Base-by-base conservation (phyloP, 176 grass and related monocot genomes). In the Chrysopogon serrulatus region DNA sequence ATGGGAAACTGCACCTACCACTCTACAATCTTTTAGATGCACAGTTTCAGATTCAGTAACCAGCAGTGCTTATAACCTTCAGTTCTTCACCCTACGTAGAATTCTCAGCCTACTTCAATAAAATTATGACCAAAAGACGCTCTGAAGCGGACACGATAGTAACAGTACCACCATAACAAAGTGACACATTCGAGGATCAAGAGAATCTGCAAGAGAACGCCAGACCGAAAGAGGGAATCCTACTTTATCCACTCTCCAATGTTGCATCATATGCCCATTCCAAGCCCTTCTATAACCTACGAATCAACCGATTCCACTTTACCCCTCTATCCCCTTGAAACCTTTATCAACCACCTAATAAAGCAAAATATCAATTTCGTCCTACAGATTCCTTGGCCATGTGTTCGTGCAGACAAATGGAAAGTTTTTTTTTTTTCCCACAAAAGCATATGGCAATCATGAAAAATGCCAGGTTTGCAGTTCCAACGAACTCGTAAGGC, bases 381-480 rank as follows among this genome's bases (percentile, higher is more conserved):
- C 40, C 79, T 85, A 86, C 56, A 86, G 84, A 85, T 88, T 87
- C 82, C 81, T 85, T 63, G 84, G 87, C 31, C 90, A 88, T 81
- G 77, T 82, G 86, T 56, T 81, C 8, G 63, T 41, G 74, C 39
- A 81, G 43, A 33, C 44, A 78, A 44, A 68, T 47, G 61, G 6
- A 56, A 88, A 21, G 3, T 34, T 15, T 31, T 28, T 44, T 71
- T 59, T 70, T 76, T 41, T 14, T n/a, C n/a, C n/a, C 65, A 33
- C 17, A 67, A 41, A 66, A 34, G 71, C 56, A 61, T 64, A 54
- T 85, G 59, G 23, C 44, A 67, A 42, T 61, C 32, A 76, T 39
- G 37, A 60, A 32, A 47, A 13, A 74, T 75, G 19, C 14, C 78
- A 72, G 30, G 68, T 33, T 83, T 77, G 42, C 64, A 77, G 31